Base-by-base conservation (phyloP, 305 asterid species). In the Fraxinus nigra region DNA sequence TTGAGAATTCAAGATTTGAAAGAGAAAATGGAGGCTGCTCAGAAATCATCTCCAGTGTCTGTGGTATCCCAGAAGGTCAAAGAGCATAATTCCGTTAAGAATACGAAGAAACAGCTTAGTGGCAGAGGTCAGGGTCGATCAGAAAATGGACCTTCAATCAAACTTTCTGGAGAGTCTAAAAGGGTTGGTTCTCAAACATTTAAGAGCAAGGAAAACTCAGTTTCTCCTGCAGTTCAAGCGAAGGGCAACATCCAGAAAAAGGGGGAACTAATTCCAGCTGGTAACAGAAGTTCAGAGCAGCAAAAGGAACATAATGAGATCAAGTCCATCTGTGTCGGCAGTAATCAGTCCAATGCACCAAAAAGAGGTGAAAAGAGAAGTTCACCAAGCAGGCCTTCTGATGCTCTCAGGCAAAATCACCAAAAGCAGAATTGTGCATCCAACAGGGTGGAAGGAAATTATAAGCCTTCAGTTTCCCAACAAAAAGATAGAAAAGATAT, bases 341-440 rank as follows among this genome's bases (percentile, higher is more conserved):
- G 89, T 85, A 93, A 88, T 80, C 86, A 77, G 72, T 69, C 91
- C 63, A 88, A 79, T 75, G 40, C 84, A 73, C 91, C 84, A 80
- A 93, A 87, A 89, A 90, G 80, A 85, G 81, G 80, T 81, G 96
- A 91, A 81, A 93, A 83, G 81, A 88, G 83, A 82, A 72, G 81
- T 87, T 79, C 89, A 26, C 75, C 87, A 48, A 89, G 87, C 84
- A 89, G 84, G 87, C 84, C 89, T 40, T 81, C 97, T 69, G 94
- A 93, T 83, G 97, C 88, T 67, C 97, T 94, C 74, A 89, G 90
- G 89, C 89, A 87, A 87, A 97, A 97, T 80, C 92, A 94, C 82
- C 98, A 91, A 91, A 97, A 91, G 89, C 99, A 94, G 88, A 97
- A 94, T 87, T 82, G 87, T 81, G 90, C 85, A 77, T 82, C 90